Percentiles rank a stretch among this genome's conserved stretches.
phyloP scores from a whole-genome alignment of 768 basidiomycete species.

The Polyporus arcularius region DNA sequence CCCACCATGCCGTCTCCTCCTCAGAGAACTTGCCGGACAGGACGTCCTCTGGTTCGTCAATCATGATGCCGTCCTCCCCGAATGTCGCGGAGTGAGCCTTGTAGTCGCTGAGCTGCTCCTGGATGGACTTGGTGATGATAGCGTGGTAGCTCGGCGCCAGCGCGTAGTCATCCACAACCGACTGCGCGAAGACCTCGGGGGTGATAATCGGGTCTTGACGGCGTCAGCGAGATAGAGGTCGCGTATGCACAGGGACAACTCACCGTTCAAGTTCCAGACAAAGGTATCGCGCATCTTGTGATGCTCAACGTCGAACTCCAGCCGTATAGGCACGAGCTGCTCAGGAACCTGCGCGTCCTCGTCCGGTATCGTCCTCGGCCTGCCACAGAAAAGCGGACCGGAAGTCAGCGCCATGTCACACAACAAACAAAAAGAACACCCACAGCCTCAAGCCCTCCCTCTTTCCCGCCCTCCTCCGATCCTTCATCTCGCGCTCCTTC shows the following conservation, averaged over 20 bases:
- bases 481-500: slow-evolving; percentile 42
- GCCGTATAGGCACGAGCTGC: slow-evolving; percentile 88
- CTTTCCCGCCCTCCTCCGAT: slow-evolving; percentile 53
- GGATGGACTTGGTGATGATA: slow-evolving; percentile 78
- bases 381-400: slow-evolving; percentile 27
- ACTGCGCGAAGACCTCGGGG: slow-evolving; percentile 87
- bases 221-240: background rate
- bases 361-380: slow-evolving; percentile 59
- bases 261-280: slow-evolving; percentile 95
- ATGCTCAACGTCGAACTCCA: slow-evolving; percentile 95
- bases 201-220: slow-evolving; percentile 83
- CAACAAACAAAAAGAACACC: slow-evolving; percentile 37
- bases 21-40: slow-evolving; percentile 50
- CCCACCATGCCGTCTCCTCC: slow-evolving; percentile 65
- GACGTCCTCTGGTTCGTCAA: slow-evolving; percentile 34
- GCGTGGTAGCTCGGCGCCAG: slow-evolving; percentile 65
- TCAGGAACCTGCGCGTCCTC: slow-evolving; percentile 69
- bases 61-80: slow-evolving; percentile 41
- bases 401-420: background rate
- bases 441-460: slow-evolving; percentile 78
- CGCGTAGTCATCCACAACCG: slow-evolving; percentile 87
- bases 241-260: background rate
- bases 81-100: slow-evolving; percentile 63
- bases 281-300: slow-evolving; percentile 95
- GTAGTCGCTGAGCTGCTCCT: slow-evolving; percentile 85